phyloP scores from a whole-genome alignment of 345 rosid species.

The Eucalyptus viminalis region DNA sequence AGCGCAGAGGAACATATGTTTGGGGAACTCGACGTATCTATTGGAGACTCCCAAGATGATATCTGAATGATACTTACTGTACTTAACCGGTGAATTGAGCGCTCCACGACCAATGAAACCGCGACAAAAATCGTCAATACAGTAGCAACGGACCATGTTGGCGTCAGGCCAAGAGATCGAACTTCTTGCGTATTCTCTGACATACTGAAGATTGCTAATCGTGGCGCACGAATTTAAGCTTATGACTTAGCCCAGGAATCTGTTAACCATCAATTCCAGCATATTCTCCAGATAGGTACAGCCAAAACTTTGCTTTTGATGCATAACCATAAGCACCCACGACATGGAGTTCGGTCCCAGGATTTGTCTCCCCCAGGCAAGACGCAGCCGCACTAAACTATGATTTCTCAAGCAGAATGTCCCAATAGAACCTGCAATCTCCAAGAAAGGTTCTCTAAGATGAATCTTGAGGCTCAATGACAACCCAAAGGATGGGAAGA shows the following conservation, averaged over 20 bases:
- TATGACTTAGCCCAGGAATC: neutral
- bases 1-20: neutral
- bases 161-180: conserved; percentile 73
- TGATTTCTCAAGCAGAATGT: neutral
- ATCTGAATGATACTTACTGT: conserved; percentile 30
- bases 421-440: neutral
- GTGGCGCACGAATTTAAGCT: neutral
- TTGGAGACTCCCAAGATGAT: neutral
- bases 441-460: neutral
- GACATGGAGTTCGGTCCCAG: neutral
- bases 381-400: neutral
- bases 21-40: neutral
- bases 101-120: conserved; percentile 82
- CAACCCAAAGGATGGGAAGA: neutral
- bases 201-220: conserved; percentile 3
- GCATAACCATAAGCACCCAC: neutral
- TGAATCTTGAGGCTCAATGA: neutral
- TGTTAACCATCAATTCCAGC: neutral
- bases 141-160: conserved; percentile 97
- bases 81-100: conserved; percentile 66
- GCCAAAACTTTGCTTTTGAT: neutral
- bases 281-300: neutral
- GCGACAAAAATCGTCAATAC: conserved; percentile 76
- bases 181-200: conserved; percentile 18
- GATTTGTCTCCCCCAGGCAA: neutral